Percentiles rank a stretch among this genome's conserved stretches.
phyloP scores from a whole-genome alignment of 1,139 yeast genomes.

The Kurtzmaniella quercitrusa region DNA sequence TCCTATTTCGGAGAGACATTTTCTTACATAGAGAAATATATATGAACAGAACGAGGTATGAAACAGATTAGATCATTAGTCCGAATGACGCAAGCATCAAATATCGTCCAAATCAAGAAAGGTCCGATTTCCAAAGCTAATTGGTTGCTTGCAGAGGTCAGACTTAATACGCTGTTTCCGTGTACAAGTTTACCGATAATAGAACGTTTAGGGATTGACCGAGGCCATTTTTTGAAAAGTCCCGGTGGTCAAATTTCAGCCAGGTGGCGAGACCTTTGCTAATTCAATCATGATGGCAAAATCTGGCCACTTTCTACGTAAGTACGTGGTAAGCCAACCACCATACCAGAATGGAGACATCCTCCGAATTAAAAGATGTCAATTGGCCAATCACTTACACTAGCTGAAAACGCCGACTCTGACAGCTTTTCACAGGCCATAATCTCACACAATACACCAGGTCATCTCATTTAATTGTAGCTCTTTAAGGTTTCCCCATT shows the following conservation, averaged over 20 bases:
- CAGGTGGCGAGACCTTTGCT: slow-evolving; percentile 22
- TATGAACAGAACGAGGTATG: too few species aligned
- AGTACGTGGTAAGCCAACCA: slow-evolving; percentile 25
- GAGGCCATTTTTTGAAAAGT: slow-evolving; percentile 18
- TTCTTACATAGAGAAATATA: too few species aligned
- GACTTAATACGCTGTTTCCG: slow-evolving; percentile 30
- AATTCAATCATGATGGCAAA: slow-evolving; percentile 26
- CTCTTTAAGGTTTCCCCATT: not conserved
- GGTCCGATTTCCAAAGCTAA: slow-evolving; percentile 46
- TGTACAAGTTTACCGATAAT: slow-evolving; percentile 5
- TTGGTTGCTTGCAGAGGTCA: slow-evolving; percentile 47
- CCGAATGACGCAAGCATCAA: slow-evolving; percentile 3
- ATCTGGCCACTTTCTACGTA: slow-evolving; percentile 33
- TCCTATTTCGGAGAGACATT: too few species aligned
- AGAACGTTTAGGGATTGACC: slow-evolving; percentile 18
- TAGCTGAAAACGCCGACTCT: too few species aligned
- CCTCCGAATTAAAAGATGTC: slow-evolving; percentile 19
- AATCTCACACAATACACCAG: too few species aligned
- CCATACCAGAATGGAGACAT: slow-evolving; percentile 22
- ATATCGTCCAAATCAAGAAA: slow-evolving; percentile 33
- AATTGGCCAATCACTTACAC: slow-evolving; percentile 31
- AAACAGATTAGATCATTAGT: too few species aligned
- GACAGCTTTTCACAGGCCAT: too few species aligned
- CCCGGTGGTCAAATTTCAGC: slow-evolving; percentile 36
- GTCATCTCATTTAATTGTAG: too few species aligned